Percentiles rank a stretch among this genome's conserved stretches.
These are phyloP conservation scores for Fusarium sp. DNA, from an alignment of 2,329 filamentous ascomycete species.

Conservation along the genomic window DNA sequence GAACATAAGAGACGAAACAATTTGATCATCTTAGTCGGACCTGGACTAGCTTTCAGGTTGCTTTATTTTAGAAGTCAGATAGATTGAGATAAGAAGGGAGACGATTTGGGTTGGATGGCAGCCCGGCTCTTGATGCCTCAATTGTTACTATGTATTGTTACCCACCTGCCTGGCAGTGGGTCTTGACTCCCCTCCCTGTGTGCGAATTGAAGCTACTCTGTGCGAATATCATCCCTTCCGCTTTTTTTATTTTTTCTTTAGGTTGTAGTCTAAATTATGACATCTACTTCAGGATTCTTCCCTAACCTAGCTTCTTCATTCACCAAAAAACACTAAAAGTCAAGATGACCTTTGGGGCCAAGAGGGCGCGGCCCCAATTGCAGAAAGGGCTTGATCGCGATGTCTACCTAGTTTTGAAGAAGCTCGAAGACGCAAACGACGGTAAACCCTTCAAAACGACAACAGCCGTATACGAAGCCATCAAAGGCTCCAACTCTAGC, in stretches of 20 bases:
- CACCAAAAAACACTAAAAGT: not conserved
- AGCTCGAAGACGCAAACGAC: conserved; percentile 75
- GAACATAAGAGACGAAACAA: not conserved
- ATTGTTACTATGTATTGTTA: not conserved
- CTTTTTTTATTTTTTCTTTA: not conserved
- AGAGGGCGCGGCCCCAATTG: conserved; percentile 32
- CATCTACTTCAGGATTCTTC: not conserved
- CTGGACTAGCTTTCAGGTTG: not conserved
- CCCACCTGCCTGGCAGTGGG: not conserved
- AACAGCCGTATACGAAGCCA: conserved; percentile 76
- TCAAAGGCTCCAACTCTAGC: conserved; percentile 88
- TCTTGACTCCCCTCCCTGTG: not conserved
- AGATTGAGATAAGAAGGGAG: too few relatives aligned
- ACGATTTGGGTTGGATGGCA: too few relatives aligned
- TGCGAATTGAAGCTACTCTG: not conserved
- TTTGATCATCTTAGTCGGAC: not conserved
- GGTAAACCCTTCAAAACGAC: conserved; percentile 63
- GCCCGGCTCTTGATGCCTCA: too few relatives aligned
- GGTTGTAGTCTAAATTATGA: not conserved
- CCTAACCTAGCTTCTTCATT: not conserved
- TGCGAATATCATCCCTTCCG: not conserved
- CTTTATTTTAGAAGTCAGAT: not conserved
- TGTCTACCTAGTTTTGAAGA: conserved; percentile 82
- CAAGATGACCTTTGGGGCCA: conserved; percentile 33
- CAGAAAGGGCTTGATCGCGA: conserved; percentile 68